Percentiles rank a stretch among this genome's conserved stretches.
These are phyloP conservation scores for Atalantia buxifolia DNA, from an alignment of 345 rosid genomes.

Conservation along the genomic window DNA sequence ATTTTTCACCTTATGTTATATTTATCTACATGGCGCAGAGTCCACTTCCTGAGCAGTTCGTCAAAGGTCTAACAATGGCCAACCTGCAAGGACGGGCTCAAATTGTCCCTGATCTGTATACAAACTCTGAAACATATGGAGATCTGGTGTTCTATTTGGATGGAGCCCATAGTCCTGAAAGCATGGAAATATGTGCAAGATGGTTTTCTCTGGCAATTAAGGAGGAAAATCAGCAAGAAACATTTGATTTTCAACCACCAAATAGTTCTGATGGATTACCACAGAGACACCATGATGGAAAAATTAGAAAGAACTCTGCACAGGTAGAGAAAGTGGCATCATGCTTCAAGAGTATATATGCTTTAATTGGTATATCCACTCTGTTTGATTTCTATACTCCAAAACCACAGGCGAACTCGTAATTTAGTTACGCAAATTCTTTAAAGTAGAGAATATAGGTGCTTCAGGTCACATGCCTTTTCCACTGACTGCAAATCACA, in stretches of 20 bases:
- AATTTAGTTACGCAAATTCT: neutral
- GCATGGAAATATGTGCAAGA: constrained; percentile 79
- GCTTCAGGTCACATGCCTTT: neutral
- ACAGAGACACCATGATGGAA: constrained; percentile 19
- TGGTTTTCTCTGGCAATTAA: constrained; percentile 80
- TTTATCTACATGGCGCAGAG: constrained; percentile 41
- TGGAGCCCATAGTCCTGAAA: constrained; percentile 97
- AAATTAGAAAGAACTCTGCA: constrained; percentile 34
- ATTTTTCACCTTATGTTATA: neutral
- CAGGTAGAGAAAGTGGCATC: constrained; percentile 44
- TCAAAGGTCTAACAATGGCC: constrained; percentile 78
- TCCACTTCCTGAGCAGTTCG: constrained; percentile 72
- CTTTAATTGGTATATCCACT: neutral
- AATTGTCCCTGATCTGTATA: constrained; percentile 58
- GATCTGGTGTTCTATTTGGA: constrained; percentile 86
- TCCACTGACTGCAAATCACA: neutral
- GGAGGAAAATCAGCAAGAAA: constrained; percentile 38
- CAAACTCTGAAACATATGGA: constrained; percentile 42
- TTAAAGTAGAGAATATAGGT: neutral
- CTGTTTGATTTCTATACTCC: neutral
- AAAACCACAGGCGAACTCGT: neutral
- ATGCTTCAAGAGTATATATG: neutral
- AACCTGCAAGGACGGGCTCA: constrained; percentile 96
- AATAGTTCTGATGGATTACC: constrained; percentile 26
- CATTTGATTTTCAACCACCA: constrained; percentile 28